Evolutionary conservation across 495 filamentous ascomycete species (phyloP).

Genomic region (Aspergillus sclerotioniger): DNA sequence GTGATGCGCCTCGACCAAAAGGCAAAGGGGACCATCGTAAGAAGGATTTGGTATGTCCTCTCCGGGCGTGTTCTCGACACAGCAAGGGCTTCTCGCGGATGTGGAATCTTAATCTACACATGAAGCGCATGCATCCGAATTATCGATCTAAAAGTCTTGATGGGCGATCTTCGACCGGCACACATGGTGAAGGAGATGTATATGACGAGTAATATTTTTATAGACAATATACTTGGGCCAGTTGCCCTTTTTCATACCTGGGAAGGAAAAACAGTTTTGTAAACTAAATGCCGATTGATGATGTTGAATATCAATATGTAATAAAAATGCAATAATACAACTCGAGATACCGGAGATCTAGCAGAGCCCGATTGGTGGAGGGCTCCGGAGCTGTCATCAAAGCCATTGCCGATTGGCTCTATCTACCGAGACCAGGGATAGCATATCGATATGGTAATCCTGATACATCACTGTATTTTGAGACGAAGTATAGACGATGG

Average conservation of each 20-base stretch:
- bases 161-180: neutral
- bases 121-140: constrained; percentile 33
- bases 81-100: constrained; percentile 34
- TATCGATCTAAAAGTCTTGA: constrained; percentile 9
- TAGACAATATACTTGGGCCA: neutral
- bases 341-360: too few species aligned
- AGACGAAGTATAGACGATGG: neutral
- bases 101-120: constrained; percentile 43
- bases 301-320: too few species aligned
- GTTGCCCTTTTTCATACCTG: neutral
- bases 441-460: constrained; percentile 8
- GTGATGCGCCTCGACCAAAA: constrained; percentile 10
- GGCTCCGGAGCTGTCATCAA: neutral
- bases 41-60: constrained; percentile 33
- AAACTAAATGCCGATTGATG: too few species aligned
- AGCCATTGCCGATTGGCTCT: constrained; percentile 1
- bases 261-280: too few species aligned
- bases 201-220: neutral
- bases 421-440: constrained; percentile 1
- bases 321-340: too few species aligned
- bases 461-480: neutral
- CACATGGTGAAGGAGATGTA: neutral
- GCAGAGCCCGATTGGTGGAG: constrained; percentile 3
- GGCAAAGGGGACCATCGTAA: constrained; percentile 34
- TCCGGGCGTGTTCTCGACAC: constrained; percentile 30